A percentile compares a stretch with the other conserved stretches of the same genome.
Evolutionary conservation across 768 basidiomycete species (phyloP).

Genomic region (Lentinula guzmanii): DNA sequence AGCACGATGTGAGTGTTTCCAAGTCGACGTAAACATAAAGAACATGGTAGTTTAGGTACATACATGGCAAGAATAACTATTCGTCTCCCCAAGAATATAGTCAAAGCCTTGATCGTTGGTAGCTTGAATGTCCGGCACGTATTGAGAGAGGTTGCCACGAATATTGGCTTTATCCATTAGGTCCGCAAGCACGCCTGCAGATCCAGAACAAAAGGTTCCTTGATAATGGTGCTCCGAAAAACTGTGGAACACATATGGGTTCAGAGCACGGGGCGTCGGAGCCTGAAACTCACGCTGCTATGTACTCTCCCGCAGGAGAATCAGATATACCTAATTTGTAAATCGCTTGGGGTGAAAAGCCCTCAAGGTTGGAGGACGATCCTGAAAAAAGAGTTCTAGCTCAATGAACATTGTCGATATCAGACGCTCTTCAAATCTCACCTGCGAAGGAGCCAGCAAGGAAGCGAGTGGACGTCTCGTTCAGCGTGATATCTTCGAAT

Average conservation of each 20-base stretch:
- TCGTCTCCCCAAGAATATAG: slow-evolving; percentile 66
- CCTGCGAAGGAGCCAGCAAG: slow-evolving; percentile 4
- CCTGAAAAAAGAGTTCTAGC: not conserved
- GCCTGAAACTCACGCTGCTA: slow-evolving; percentile 27
- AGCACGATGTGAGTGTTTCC: slow-evolving; percentile 9
- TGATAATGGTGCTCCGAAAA: slow-evolving; percentile 40
- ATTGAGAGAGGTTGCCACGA: slow-evolving; percentile 49
- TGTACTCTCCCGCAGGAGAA: slow-evolving; percentile 29
- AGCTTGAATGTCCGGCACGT: slow-evolving; percentile 47
- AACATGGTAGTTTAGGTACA: not conserved
- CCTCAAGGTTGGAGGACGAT: slow-evolving; percentile 19
- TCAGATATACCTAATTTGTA: slow-evolving; percentile 32
- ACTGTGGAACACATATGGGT: slow-evolving; percentile 12
- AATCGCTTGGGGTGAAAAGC: slow-evolving; percentile 35
- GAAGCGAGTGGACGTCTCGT: slow-evolving; percentile 14
- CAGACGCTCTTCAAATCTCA: not conserved
- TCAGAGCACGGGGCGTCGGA: not conserved
- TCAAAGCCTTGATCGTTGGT: slow-evolving; percentile 38
- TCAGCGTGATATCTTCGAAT: slow-evolving; percentile 16
- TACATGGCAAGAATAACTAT: slow-evolving; percentile 42
- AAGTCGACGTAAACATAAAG: not conserved
- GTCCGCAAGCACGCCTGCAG: slow-evolving; percentile 2
- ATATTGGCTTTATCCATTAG: slow-evolving; percentile 60
- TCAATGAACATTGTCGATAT: slow-evolving; percentile 23
- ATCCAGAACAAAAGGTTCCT: not conserved